These are phyloP conservation scores for Oryza nivara DNA, from an alignment of 176 grass and related monocot species.

Conservation along the genomic window DNA sequence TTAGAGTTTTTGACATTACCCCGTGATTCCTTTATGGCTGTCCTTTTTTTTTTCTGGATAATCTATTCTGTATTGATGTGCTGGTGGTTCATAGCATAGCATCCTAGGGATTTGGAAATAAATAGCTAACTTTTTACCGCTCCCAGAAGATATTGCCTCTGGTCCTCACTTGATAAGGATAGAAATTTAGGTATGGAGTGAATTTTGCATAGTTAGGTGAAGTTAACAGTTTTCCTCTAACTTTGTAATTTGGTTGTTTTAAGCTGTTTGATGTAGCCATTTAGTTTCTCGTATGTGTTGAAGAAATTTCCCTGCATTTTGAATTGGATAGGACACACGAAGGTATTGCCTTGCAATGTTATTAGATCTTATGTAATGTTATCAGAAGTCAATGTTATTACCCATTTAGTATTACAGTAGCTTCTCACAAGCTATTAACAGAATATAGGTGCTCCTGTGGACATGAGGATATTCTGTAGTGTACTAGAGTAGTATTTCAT, in stretches of 20 bases:
- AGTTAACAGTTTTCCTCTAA: not conserved
- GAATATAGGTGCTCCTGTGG: too few species aligned
- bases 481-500: not conserved
- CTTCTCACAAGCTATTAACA: not conserved
- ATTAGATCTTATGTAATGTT: not conserved
- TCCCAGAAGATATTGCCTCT: not conserved
- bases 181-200: not conserved
- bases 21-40: not conserved
- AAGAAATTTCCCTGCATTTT: not conserved
- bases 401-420: not conserved
- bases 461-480: too few species aligned
- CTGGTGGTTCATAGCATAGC: not conserved
- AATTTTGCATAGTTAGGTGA: not conserved
- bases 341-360: not conserved
- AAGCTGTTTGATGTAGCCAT: not conserved
- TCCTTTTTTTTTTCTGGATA: not conserved
- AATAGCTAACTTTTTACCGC: not conserved
- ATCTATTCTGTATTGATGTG: not conserved
- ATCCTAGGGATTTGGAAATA: not conserved
- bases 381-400: not conserved
- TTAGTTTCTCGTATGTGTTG: not conserved
- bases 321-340: not conserved
- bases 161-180: not conserved
- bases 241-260: constrained; percentile 1
- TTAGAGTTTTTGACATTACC: not conserved